Conservation (phyloP, 352 stramenopile species). For the Phytopythium delawarense region DNA sequence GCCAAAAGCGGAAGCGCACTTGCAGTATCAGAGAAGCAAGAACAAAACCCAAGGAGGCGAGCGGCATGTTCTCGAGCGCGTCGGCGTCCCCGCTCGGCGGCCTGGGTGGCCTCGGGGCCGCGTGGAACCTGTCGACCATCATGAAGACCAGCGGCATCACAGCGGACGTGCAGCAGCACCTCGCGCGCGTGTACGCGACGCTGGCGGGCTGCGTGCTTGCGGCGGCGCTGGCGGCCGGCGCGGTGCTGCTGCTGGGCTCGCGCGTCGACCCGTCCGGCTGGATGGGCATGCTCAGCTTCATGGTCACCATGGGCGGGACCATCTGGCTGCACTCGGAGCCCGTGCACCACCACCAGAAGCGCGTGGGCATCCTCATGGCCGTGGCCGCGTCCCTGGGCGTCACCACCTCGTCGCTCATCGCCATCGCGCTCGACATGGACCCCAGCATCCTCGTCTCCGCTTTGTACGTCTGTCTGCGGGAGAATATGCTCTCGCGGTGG, state of each 20-base stretch:
- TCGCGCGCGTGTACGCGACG: conserved; percentile 69
- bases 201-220: conserved; percentile 55
- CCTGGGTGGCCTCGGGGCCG: conserved; percentile 8
- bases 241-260: conserved; percentile 34
- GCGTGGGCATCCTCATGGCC: conserved; percentile 65
- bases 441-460: conserved; percentile 75
- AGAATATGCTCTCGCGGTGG: not conserved
- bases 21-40: conserved; percentile 6
- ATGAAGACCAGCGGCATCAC: conserved; percentile 74
- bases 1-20: not conserved
- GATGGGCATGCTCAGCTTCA: conserved; percentile 33
- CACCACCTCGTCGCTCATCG: conserved; percentile 65
- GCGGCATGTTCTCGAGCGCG: conserved; percentile 25
- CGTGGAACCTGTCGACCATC: conserved; percentile 54
- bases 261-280: conserved; percentile 35
- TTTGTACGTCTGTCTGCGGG: conserved; percentile 36
- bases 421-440: conserved; percentile 69
- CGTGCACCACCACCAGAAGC: conserved; percentile 42
- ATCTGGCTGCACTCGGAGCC: conserved; percentile 65
- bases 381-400: conserved; percentile 69
- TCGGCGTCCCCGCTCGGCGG: conserved; percentile 3
- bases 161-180: conserved; percentile 56
- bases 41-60: conserved; percentile 7
- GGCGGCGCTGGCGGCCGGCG: conserved; percentile 35
- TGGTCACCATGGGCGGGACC: conserved; percentile 40